Evolutionary conservation across 495 filamentous ascomycete species (phyloP).

Genomic region (Penicillium alfredii): DNA sequence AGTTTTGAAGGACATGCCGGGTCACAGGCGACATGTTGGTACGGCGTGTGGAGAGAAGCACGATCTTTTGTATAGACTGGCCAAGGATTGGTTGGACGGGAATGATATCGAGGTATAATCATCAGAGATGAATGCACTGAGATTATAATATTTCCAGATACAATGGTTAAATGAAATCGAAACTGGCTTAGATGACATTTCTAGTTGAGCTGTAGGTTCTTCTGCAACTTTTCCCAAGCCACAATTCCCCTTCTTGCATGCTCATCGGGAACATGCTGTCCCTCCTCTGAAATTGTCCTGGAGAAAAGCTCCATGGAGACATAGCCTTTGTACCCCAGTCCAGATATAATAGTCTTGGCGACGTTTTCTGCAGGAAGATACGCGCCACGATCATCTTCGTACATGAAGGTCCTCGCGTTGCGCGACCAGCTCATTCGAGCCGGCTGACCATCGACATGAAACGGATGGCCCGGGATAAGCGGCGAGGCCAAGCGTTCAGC

Average conservation of each 20-base stretch:
- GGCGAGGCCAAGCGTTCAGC: conserved; percentile 54
- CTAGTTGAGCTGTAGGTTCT: conserved; percentile 6
- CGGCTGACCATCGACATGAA: conserved; percentile 56
- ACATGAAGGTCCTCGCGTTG: conserved; percentile 66
- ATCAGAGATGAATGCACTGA: too few species aligned
- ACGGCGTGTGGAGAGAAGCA: conserved; percentile 38
- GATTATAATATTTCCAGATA: too few species aligned
- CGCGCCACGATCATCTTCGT: conserved; percentile 55
- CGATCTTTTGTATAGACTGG: conserved; percentile 39
- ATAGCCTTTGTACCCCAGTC: conserved; percentile 60
- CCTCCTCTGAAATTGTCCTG: conserved; percentile 50
- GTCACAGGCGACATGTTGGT: conserved; percentile 38
- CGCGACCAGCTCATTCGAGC: conserved; percentile 69
- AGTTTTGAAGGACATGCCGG: conserved; percentile 42
- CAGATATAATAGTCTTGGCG: conserved; percentile 48
- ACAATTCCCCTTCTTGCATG: conserved; percentile 54
- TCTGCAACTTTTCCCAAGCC: conserved; percentile 47
- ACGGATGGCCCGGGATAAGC: conserved; percentile 52
- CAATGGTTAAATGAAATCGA: not conserved
- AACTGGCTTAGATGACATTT: too few species aligned
- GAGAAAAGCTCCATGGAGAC: conserved; percentile 64
- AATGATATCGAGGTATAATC: conserved; percentile 33
- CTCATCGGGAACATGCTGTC: conserved; percentile 47
- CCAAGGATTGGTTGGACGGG: conserved; percentile 45
- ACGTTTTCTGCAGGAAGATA: conserved; percentile 51